phyloP scores from a whole-genome alignment of 1,284 basidiomycete genomes.

The Fomitopsis schrenkii region DNA sequence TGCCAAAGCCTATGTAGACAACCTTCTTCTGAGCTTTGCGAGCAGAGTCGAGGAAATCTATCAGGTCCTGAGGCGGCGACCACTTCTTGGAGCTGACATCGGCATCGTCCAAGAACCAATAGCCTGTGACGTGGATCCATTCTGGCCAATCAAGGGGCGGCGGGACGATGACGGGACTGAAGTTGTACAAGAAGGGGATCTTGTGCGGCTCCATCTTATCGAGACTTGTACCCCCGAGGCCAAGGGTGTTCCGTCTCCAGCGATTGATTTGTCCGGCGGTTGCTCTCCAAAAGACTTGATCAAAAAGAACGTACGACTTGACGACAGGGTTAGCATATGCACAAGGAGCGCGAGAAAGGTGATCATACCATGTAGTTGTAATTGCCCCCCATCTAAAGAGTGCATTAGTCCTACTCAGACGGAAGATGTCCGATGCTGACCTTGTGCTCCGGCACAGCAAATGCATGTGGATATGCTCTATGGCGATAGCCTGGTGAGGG shows the following conservation, averaged over 20 bases:
- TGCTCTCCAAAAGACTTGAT: slow-evolving; percentile 97
- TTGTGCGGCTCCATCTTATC: slow-evolving; percentile 96
- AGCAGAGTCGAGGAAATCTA: slow-evolving; percentile 80
- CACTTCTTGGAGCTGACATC: slow-evolving; percentile 86
- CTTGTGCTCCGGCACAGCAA: slow-evolving; percentile 92
- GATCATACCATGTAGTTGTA: slow-evolving; percentile 92
- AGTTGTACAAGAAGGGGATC: slow-evolving; percentile 97
- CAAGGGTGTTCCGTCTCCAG: slow-evolving; percentile 82
- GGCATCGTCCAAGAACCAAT: slow-evolving; percentile 93
- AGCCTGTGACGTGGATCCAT: slow-evolving; percentile 95
- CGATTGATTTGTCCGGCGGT: slow-evolving; percentile 93
- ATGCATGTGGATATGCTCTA: slow-evolving; percentile 95
- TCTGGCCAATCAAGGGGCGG: slow-evolving; percentile 97
- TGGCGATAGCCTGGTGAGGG: slow-evolving; percentile 7
- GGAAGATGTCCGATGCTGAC: slow-evolving; percentile 27
- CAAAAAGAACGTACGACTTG: slow-evolving; percentile 89
- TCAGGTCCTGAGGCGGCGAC: slow-evolving; percentile 77
- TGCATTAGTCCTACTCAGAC: slow-evolving; percentile 1
- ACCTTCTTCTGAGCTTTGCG: slow-evolving; percentile 79
- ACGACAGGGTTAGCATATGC: not conserved
- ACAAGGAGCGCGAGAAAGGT: not conserved
- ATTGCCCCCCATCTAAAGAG: slow-evolving; percentile 79
- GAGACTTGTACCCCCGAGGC: slow-evolving; percentile 76
- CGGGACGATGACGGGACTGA: slow-evolving; percentile 85
- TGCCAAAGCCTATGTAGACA: slow-evolving; percentile 99